phyloP scores from a whole-genome alignment of 1,139 yeast species.

The Scheffersomyces segobiensis region DNA sequence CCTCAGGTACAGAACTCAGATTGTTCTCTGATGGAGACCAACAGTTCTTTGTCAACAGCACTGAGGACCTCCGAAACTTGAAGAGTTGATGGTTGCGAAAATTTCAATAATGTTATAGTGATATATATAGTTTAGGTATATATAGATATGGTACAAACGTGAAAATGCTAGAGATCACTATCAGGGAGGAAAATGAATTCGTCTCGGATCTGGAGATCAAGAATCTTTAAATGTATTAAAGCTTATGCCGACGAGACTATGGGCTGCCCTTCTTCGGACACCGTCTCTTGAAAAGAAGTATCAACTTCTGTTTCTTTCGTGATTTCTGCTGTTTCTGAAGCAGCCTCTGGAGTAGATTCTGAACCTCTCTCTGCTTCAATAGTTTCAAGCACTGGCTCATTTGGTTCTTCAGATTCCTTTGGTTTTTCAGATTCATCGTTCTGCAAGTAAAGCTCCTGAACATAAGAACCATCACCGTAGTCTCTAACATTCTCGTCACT shows the following conservation, averaged over 20 bases:
- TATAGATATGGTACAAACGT: neutral
- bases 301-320: neutral
- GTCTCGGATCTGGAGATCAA: neutral
- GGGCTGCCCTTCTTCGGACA: neutral
- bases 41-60: constrained; percentile 26
- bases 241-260: neutral
- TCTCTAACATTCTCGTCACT: constrained; percentile 48
- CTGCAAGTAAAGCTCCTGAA: constrained; percentile 20
- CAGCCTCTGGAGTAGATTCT: neutral
- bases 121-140: neutral
- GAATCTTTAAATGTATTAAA: neutral
- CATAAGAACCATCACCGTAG: constrained; percentile 53
- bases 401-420: neutral
- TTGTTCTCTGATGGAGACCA: constrained; percentile 41
- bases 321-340: neutral
- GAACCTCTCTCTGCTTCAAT: neutral
- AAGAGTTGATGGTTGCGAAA: neutral
- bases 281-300: neutral
- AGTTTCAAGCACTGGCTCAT: neutral
- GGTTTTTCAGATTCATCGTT: neutral
- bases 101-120: neutral
- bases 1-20: constrained; percentile 34
- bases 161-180: neutral
- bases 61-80: constrained; percentile 1
- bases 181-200: neutral